Evolutionary conservation across 345 rosid genomes (phyloP).

Genomic region (Hypericum perforatum): DNA sequence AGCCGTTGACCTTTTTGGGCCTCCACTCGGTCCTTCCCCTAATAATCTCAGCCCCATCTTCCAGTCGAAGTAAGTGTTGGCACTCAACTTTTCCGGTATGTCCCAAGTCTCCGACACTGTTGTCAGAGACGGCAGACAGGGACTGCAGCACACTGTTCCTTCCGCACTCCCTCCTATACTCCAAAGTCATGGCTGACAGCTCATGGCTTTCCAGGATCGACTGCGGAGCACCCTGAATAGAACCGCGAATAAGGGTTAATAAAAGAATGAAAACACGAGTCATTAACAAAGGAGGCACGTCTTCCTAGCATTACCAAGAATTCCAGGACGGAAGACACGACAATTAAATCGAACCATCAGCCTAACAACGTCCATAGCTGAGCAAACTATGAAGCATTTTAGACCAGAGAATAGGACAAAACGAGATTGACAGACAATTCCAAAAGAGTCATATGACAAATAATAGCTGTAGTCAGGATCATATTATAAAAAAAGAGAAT

Average conservation of each 20-base stretch:
- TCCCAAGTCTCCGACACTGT: conserved; percentile 30
- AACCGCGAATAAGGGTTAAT: neutral
- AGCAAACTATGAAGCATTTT: no score
- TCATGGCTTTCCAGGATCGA: conserved; percentile 72
- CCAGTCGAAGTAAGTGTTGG: conserved; percentile 83
- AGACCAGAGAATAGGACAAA: no score
- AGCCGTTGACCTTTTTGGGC: conserved; percentile 37
- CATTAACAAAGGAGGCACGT: no score
- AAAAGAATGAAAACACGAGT: neutral
- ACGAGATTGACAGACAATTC: no score
- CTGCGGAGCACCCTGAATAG: conserved; percentile 77
- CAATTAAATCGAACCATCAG: no score
- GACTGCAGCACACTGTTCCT: conserved; percentile 89
- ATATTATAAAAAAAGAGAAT: no score
- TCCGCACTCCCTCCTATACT: conserved; percentile 95
- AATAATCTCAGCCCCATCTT: conserved; percentile 77
- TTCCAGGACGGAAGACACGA: no score
- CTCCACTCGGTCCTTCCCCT: conserved; percentile 92
- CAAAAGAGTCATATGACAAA: no score
- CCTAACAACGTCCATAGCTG: no score
- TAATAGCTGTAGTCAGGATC: no score
- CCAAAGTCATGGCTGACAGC: conserved; percentile 70
- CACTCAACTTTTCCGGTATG: conserved; percentile 52
- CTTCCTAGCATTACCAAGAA: no score
- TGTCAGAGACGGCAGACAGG: conserved; percentile 52